Evolutionary conservation across 179 eudicot genomes (phyloP).

Genomic region (Pouteria campechiana): DNA sequence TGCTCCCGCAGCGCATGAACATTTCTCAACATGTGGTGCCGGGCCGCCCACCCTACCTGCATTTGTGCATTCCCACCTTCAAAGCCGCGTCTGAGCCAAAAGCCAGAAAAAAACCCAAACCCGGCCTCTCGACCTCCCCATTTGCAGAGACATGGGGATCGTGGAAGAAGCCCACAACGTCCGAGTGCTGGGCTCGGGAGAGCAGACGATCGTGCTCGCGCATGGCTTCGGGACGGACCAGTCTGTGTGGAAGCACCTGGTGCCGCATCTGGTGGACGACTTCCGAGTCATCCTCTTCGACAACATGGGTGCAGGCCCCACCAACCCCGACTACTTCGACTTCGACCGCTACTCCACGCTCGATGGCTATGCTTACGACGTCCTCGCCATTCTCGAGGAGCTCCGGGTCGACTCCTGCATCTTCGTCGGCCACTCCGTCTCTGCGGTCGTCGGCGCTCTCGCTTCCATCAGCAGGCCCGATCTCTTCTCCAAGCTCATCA

Average conservation of each 20-base stretch:
- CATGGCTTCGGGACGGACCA: slow-evolving; percentile 95
- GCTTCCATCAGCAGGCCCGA: slow-evolving; percentile 69
- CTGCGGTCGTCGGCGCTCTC: slow-evolving; percentile 46
- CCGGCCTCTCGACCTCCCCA: not conserved
- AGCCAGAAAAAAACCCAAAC: not conserved
- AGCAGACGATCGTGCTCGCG: slow-evolving; percentile 41
- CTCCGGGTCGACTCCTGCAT: slow-evolving; percentile 30
- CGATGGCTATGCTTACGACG: slow-evolving; percentile 60
- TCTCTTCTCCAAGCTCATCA: slow-evolving; percentile 51
- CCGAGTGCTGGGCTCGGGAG: slow-evolving; percentile 42
- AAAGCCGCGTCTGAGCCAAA: not conserved
- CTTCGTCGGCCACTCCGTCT: slow-evolving; percentile 69
- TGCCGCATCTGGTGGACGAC: slow-evolving; percentile 58
- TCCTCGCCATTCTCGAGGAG: slow-evolving; percentile 56
- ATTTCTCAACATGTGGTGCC: no score
- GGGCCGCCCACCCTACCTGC: no score
- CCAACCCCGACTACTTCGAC: slow-evolving; percentile 86
- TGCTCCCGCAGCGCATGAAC: no score
- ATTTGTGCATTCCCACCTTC: no score
- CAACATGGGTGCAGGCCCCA: slow-evolving; percentile 93
- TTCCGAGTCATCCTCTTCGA: slow-evolving; percentile 61
- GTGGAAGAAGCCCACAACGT: slow-evolving; percentile 81
- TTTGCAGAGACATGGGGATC: slow-evolving; percentile 41
- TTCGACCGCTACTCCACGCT: slow-evolving; percentile 59
- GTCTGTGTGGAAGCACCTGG: slow-evolving; percentile 79